Evolutionary conservation across 441 rosid genomes (phyloP).

Genomic region (Pelargonium fulgidum): DNA sequence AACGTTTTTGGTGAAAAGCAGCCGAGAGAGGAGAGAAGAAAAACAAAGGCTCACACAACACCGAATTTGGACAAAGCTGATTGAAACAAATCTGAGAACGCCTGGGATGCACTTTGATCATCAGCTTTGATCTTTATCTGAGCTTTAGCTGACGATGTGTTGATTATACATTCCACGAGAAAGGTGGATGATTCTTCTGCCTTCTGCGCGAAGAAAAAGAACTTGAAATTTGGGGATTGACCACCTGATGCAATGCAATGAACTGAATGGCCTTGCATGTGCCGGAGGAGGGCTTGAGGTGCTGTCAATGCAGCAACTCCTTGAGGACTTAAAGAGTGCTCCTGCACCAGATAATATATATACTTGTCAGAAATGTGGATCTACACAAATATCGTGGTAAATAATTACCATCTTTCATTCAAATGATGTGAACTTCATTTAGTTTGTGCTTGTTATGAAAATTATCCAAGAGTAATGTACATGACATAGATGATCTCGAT

Average conservation of each 20-base stretch:
- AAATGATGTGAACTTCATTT: background rate
- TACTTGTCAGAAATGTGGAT: background rate
- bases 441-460: background rate
- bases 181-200: conserved; percentile 56
- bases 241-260: conserved; percentile 96
- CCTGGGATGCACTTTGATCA: conserved; percentile 64
- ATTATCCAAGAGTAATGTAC: background rate
- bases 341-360: conserved; percentile 38
- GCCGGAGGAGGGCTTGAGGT: conserved; percentile 71
- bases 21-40: background rate
- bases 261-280: conserved; percentile 81
- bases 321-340: conserved; percentile 54
- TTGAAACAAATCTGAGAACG: conserved; percentile 51
- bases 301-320: conserved; percentile 63
- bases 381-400: background rate
- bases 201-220: conserved; percentile 91
- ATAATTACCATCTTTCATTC: background rate
- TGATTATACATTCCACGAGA: conserved; percentile 81
- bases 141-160: conserved; percentile 71
- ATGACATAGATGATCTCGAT: background rate
- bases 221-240: conserved; percentile 80
- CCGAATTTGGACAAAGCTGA: conserved; percentile 69
- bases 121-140: conserved; percentile 79
- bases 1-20: too few species aligned
- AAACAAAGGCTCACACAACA: conserved; percentile 25